These are phyloP conservation scores for Kalmusia sp. DNA, from an alignment of 2,329 filamentous ascomycete species.

Conservation along the genomic window DNA sequence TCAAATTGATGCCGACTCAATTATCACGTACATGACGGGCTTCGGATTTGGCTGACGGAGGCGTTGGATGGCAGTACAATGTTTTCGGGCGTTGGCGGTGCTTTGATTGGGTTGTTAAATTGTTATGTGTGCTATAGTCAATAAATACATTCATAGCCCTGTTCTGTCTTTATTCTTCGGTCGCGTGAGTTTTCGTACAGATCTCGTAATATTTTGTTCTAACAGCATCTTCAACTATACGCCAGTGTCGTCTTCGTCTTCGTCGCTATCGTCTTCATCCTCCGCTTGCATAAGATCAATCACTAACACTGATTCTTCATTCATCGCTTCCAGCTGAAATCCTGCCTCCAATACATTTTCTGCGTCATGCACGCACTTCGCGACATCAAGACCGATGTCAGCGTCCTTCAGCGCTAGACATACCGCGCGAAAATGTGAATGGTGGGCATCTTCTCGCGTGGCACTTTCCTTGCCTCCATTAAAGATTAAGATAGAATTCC, in stretches of 20 bases:
- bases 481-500: neutral
- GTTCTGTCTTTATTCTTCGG: neutral
- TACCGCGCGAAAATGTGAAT: slow-evolving; percentile 4
- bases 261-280: neutral
- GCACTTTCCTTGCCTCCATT: neutral
- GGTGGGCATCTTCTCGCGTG: neutral
- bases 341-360: neutral
- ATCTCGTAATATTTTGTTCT: neutral
- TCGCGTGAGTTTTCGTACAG: neutral
- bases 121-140: neutral
- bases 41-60: neutral
- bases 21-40: neutral
- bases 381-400: slow-evolving; percentile 5
- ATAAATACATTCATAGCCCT: neutral
- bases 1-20: neutral
- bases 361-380: slow-evolving; percentile 3
- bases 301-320: neutral
- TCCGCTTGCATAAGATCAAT: slow-evolving; percentile 4
- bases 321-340: slow-evolving; percentile 2
- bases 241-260: neutral
- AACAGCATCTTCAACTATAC: neutral
- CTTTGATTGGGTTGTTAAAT: neutral
- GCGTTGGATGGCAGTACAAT: neutral
- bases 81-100: neutral
- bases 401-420: slow-evolving; percentile 3